Conservation (phyloP, 768 basidiomycete species). For the Panellus pusillus region DNA sequence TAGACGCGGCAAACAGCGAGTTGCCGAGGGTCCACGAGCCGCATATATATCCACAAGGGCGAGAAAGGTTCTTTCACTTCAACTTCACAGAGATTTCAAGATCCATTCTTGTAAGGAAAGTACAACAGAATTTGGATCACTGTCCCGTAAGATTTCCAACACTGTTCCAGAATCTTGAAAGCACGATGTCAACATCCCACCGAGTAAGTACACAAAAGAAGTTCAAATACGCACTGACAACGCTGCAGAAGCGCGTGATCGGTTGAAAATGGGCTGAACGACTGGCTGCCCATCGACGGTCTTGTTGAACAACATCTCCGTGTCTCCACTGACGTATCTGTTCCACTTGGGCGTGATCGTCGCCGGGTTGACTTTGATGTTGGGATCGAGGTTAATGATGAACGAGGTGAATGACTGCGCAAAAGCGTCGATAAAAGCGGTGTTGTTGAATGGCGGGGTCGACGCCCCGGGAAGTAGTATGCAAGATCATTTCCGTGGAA, state of each 20-base stretch:
- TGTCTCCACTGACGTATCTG: background rate
- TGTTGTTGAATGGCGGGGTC: slow-evolving; percentile 10
- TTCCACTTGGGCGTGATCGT: slow-evolving; percentile 10
- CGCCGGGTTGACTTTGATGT: background rate
- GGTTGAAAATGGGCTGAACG: background rate
- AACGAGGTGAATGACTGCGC: slow-evolving; percentile 9
- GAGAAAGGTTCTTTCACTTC: too few species aligned
- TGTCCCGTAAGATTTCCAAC: background rate
- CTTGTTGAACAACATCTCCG: slow-evolving; percentile 14
- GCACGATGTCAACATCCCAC: background rate
- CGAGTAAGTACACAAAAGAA: background rate
- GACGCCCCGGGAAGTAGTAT: slow-evolving; percentile 28
- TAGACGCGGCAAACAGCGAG: too few species aligned
- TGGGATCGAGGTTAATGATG: slow-evolving; percentile 11
- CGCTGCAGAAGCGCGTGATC: too few species aligned
- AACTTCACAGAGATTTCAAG: too few species aligned
- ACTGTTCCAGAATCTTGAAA: slow-evolving; percentile 2
- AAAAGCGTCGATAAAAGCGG: slow-evolving; percentile 13
- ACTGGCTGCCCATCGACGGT: background rate
- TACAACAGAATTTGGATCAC: background rate
- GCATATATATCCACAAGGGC: too few species aligned
- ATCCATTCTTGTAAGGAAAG: too few species aligned
- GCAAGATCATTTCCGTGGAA: slow-evolving; percentile 24
- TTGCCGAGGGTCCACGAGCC: too few species aligned
- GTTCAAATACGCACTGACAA: too few species aligned